A percentile compares a stretch with the other conserved stretches of the same genome.
Evolutionary conservation across 2,329 filamentous ascomycete genomes (phyloP).

Genomic region (Pestalotiopsis sp.): DNA sequence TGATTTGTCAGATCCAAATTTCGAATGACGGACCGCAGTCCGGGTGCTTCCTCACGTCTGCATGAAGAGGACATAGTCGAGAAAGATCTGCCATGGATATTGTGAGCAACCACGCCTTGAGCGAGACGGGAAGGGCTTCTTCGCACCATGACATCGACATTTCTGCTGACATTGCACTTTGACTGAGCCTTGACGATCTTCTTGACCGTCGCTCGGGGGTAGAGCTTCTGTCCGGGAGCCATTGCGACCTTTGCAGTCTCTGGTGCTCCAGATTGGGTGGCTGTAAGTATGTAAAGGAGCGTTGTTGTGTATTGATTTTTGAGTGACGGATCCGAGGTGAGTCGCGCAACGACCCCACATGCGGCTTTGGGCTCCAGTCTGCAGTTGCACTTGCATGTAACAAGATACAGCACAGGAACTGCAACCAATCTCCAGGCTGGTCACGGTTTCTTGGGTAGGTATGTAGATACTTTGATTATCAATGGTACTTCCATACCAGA

Average conservation of each 20-base stretch:
- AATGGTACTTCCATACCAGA: too few relatives aligned
- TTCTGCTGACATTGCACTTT: conserved; percentile 76
- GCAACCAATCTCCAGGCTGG: too few relatives aligned
- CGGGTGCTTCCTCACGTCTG: conserved; percentile 47
- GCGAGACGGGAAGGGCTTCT: conserved; percentile 18
- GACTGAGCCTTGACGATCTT: conserved; percentile 90
- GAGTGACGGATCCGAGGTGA: neutral
- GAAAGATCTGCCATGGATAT: conserved; percentile 62
- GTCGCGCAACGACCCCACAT: too few relatives aligned
- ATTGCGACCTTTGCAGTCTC: conserved; percentile 35
- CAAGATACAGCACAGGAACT: too few relatives aligned
- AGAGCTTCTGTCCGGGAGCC: conserved; percentile 70
- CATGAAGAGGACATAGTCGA: conserved; percentile 85
- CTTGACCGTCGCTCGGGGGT: conserved; percentile 81
- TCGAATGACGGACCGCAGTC: too few relatives aligned
- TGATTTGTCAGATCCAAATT: conserved; percentile 4
- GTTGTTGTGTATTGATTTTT: neutral
- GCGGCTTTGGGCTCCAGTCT: too few relatives aligned
- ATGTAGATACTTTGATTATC: too few relatives aligned
- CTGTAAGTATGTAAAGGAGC: neutral
- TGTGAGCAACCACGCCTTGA: conserved; percentile 25
- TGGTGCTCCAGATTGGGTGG: neutral
- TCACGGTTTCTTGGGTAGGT: too few relatives aligned
- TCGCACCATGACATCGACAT: conserved; percentile 79
- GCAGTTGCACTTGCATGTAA: too few relatives aligned